Evolutionary conservation across 495 filamentous ascomycete species (phyloP).

Genomic region (Hypoxylon lenormandii): DNA sequence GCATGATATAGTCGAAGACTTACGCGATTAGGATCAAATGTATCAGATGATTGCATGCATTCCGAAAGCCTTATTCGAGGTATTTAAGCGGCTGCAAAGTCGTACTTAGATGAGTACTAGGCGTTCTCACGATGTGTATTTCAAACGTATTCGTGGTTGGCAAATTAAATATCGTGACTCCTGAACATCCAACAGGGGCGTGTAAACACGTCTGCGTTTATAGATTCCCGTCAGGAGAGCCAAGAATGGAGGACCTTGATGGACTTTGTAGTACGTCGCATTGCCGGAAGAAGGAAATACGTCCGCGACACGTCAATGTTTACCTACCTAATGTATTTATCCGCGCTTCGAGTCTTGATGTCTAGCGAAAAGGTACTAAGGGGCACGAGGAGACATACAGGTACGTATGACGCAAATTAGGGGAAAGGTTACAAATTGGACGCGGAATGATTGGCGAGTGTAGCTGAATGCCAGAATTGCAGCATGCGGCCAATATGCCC

Average conservation of each 20-base stretch:
- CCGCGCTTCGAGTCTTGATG: slow-evolving; percentile 6
- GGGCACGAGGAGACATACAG: neutral
- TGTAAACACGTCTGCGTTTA: slow-evolving; percentile 4
- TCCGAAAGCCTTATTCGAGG: slow-evolving; percentile 8
- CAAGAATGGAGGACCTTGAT: slow-evolving; percentile 15
- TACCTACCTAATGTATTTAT: slow-evolving; percentile 12
- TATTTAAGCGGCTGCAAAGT: slow-evolving; percentile 18
- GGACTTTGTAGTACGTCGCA: slow-evolving; percentile 9
- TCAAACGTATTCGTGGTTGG: slow-evolving; percentile 10
- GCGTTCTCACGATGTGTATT: slow-evolving; percentile 14
- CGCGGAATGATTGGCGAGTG: neutral
- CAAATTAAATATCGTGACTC: neutral
- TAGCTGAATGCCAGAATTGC: neutral
- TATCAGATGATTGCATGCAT: slow-evolving; percentile 4
- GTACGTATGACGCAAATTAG: slow-evolving; percentile 9
- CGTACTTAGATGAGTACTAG: slow-evolving; percentile 4
- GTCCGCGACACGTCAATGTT: neutral
- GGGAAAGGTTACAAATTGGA: neutral
- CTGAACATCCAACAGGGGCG: neutral
- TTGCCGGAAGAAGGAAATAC: neutral
- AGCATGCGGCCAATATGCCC: slow-evolving; percentile 18
- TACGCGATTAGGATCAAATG: neutral
- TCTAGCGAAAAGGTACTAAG: neutral
- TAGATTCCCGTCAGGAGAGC: neutral
- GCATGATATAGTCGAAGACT: slow-evolving; percentile 24